Base-by-base conservation (phyloP, 257 asterid genomes). In the Ehretia macrophylla region DNA sequence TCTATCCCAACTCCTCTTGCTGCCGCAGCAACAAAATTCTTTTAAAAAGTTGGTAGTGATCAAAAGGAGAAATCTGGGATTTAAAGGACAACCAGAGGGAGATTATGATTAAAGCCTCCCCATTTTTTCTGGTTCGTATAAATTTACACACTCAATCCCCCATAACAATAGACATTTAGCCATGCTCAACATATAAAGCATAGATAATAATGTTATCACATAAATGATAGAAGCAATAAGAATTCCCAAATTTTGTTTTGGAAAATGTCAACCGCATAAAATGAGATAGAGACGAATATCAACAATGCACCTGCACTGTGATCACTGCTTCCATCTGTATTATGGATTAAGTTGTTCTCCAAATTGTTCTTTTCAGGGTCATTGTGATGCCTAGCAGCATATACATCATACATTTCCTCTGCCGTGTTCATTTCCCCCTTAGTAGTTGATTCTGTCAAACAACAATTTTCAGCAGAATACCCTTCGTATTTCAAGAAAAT, bases 281-380 rank as follows among this genome's bases (percentile, higher is more conserved):
- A 13, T 17, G 54, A 46, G 42, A 13, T 58, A 17, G 23, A 6
- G 37, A 32, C 20, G n/a, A 50, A 37, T 39, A 60, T 49, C 20
- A 49, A 37, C 21, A n/a, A 35, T 58, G 35, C 68, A 85, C 90
- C 95, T 17, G 81, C 51, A 69, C 32, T 58, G 5, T 50, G 51
- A 52, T 66, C 59, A 67, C 68, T 52, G 50, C 59, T 61, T 54
- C 27, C 71, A 48, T 60, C 61, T 54, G 10, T 44, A 32, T 56
- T 49, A 21, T 44, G 56, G 40, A 39, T 46, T 62, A 60, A 50
- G 59, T 65, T 52, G 32, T 64, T 62, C 44, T 14, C 40, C 39
- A 17, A 18, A 69, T 51, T 32, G 59, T 67, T 71, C 57, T 61
- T 51, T 38, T 70, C 73, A 3, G 32, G 55, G 14, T 58, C 66